These are phyloP conservation scores for Plasmodium cynomolgi DNA, from an alignment of 169 alveolate species.

Conservation along the genomic window DNA sequence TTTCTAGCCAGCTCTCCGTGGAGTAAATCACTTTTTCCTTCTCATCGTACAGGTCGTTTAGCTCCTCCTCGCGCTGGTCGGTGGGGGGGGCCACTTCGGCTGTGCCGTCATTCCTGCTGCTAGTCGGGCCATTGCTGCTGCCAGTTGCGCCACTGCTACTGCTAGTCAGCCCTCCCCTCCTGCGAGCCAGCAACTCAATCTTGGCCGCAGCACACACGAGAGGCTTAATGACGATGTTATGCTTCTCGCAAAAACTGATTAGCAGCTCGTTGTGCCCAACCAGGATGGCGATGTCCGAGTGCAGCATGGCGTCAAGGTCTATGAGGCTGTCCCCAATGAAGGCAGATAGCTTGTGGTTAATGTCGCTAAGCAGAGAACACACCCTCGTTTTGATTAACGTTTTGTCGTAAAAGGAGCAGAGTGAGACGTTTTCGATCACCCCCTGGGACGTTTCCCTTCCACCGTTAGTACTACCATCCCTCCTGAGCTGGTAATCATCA, in stretches of 20 bases:
- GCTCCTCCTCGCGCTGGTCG: background rate
- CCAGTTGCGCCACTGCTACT: background rate
- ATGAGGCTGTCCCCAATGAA: constrained; percentile 72
- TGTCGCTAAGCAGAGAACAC: background rate
- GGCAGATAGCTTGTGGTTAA: constrained; percentile 28
- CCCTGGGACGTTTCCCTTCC: background rate
- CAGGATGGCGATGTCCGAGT: constrained; percentile 48
- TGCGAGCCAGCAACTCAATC: constrained; percentile 18
- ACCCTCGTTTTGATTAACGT: constrained; percentile 22
- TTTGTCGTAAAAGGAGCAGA: constrained; percentile 42
- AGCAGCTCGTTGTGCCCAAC: constrained; percentile 10
- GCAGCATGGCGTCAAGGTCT: constrained; percentile 46
- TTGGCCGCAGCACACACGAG: constrained; percentile 65
- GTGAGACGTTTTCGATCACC: background rate
- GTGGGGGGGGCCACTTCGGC: background rate
- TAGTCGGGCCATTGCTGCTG: background rate
- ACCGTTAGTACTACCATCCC: background rate
- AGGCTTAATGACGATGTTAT: constrained; percentile 47
- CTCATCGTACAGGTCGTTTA: constrained; percentile 41
- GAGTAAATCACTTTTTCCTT: constrained; percentile 32
- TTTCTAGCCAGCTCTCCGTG: constrained; percentile 71
- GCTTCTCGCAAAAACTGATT: constrained; percentile 39
- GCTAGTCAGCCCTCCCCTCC: background rate
- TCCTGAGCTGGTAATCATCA: background rate
- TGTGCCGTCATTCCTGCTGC: background rate